Evolutionary conservation across 306 rosid species (phyloP), one percentile per base, ranked within the genome.

Genomic region (Cicer judaicum): DNA sequence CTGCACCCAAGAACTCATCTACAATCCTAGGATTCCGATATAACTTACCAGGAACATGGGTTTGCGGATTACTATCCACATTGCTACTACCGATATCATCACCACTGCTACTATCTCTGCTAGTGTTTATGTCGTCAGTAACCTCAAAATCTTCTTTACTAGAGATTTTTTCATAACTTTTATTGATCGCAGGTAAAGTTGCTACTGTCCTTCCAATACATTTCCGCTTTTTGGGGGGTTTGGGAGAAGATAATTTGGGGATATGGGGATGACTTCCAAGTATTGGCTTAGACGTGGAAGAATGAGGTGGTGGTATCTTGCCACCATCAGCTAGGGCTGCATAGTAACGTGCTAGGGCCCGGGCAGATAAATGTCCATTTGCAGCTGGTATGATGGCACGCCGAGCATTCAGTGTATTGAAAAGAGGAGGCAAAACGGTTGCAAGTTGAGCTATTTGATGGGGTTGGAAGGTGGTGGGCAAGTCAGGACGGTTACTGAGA

Each of bases 331-430:
- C 98, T 29, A 95, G 85, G 65, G 98, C 86, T 69, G 99, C 99
- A 72, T 95, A 95, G 53, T 90, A 95, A 21, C 99, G 93, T 36
- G 98, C 98, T 43, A 95, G 96, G 52, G 99, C 99, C 34, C 98
- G 93, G 24, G 98, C 99, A 61, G 99, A 89, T 86, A 89, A 67
- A 73, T 95, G 99, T 52, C 98, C 98, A 38, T 95, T 95, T 19
- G 93, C 99, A 38, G 98, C 89, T 29, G 99, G 99, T 83, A 95
- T 90, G 72, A 89, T 88, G 59, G 97, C 96, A 14, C 98, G 98
- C 9, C 98, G 97, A 69, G 73, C 84, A 43, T 90, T 79, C 38
- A 92, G 87, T 81, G 87, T 83, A 72, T 95, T 95, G 81, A 95
- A 87, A 56, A 88, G 47, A 83, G 86, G 62, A 38, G 93, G 88